phyloP scores from a whole-genome alignment of 495 filamentous ascomycete genomes.

The Peziza echinospora region DNA sequence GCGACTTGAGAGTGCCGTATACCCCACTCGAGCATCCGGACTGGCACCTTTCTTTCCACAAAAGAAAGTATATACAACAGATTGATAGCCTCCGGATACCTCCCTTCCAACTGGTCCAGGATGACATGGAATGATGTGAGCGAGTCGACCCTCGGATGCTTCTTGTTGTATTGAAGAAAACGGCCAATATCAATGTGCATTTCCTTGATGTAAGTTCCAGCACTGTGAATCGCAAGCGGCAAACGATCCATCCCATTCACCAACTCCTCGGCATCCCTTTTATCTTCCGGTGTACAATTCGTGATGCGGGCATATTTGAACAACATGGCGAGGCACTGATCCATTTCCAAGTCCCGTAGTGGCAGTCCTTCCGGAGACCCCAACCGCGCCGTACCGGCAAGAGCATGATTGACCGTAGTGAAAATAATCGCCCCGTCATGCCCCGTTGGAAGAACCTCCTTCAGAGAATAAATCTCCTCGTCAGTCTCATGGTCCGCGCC shows the following conservation, averaged over 20 bases:
- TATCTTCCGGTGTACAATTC: slow-evolving; percentile 32
- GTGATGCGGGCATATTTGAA: slow-evolving; percentile 34
- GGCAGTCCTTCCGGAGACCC: slow-evolving; percentile 27
- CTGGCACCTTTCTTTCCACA: slow-evolving; percentile 50
- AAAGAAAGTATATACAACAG: slow-evolving; percentile 55
- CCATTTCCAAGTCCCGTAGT: slow-evolving; percentile 23
- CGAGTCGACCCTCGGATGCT: slow-evolving; percentile 43
- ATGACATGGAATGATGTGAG: slow-evolving; percentile 45
- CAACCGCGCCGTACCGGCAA: slow-evolving; percentile 40
- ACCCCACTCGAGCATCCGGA: slow-evolving; percentile 45
- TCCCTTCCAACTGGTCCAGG: slow-evolving; percentile 43
- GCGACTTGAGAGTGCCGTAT: too few relatives aligned
- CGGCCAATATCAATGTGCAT: slow-evolving; percentile 47
- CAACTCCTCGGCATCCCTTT: slow-evolving; percentile 38
- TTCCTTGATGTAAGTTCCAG: slow-evolving; percentile 49
- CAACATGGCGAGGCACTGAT: slow-evolving; percentile 37
- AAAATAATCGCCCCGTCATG: slow-evolving; percentile 49
- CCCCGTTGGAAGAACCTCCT: slow-evolving; percentile 47
- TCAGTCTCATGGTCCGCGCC: slow-evolving; percentile 45
- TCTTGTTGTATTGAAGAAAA: slow-evolving; percentile 48
- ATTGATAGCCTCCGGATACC: slow-evolving; percentile 37
- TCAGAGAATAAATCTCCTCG: slow-evolving; percentile 33
- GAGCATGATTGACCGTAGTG: slow-evolving; percentile 57
- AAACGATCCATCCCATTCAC: slow-evolving; percentile 49
- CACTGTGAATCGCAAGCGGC: slow-evolving; percentile 58